Evolutionary conservation across 805 yeast species (phyloP), one percentile per base, ranked within the genome.

Genomic region (Myxozyma mucilagina): DNA sequence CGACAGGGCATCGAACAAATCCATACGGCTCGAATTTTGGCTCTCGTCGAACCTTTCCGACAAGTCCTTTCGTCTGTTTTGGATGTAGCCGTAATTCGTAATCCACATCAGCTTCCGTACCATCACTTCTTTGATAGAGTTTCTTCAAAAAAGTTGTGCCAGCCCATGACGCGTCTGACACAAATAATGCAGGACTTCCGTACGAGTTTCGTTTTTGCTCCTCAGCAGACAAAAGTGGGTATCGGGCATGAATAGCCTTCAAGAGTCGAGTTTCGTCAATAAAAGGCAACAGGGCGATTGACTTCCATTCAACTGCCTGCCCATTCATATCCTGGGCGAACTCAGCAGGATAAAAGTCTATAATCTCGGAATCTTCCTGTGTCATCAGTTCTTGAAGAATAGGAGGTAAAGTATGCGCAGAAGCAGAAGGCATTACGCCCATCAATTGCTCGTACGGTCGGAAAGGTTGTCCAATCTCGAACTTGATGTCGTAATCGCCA

Each of bases 301-400:
- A 97, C 72, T 90, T 96, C 98, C 98, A 92, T 53, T 93, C 80
- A 90, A 88, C 87, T 67, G 89, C 90, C 67, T 90, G 89, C 34
- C 98, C 98, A 71, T 92, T 91, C 97, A 92, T 90, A 75, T 92
- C 98, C 66, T 92, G 87, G 49, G 86, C 83, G 75, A 92, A 92
- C 36, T 89, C 87, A 60, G 84, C 89, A 0, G 98, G 98, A 70
- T 92, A 92, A 67, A 91, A 92, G 70, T 92, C 97, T 65, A 89
- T 86, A 63, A 92, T 90, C 56, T 87, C 96, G 44, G 96, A 89
- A 48, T 83, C 83, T 0, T 87, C 82, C 31, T 86, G 83, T 8
- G 84, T 82, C 98, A 92, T 92, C 69, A 92, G 76, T 0, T 88
- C 87, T 61, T 91, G 80, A 74, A 92, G 89, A 4, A 88, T 83